A percentile compares a stretch with the other conserved stretches of the same genome.
Conservation (phyloP, 495 filamentous ascomycete species). For the Aspergillus avenaceus region DNA sequence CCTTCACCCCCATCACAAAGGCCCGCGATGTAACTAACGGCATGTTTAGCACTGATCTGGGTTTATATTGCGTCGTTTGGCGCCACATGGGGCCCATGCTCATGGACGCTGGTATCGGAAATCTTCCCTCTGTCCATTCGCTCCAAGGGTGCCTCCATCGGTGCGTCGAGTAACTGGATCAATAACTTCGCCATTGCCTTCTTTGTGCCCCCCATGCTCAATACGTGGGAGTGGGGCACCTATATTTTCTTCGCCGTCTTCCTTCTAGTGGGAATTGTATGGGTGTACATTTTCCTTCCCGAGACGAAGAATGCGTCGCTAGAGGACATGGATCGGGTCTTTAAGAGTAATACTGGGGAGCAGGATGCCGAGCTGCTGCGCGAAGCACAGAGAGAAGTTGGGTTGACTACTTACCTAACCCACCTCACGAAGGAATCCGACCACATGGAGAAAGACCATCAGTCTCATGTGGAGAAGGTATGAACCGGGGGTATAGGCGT, state of each 20-base stretch:
- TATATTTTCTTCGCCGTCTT: conserved; percentile 42
- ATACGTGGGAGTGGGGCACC: conserved; percentile 42
- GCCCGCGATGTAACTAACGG: neutral
- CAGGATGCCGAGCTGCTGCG: conserved; percentile 29
- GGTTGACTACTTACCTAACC: conserved; percentile 4
- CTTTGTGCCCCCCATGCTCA: conserved; percentile 45
- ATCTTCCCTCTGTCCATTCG: conserved; percentile 46
- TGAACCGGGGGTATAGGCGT: neutral
- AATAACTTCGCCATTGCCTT: conserved; percentile 48
- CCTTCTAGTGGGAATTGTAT: conserved; percentile 31
- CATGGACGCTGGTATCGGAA: conserved; percentile 27
- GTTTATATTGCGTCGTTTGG: conserved; percentile 52
- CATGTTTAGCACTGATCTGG: conserved; percentile 23
- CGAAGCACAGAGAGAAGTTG: conserved; percentile 27
- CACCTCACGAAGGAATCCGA: neutral
- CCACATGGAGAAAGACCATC: neutral
- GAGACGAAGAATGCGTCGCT: conserved; percentile 63
- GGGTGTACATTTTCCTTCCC: conserved; percentile 46
- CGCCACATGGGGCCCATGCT: conserved; percentile 52
- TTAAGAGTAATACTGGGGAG: conserved; percentile 34
- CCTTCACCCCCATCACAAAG: neutral
- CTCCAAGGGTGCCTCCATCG: conserved; percentile 39
- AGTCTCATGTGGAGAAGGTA: neutral
- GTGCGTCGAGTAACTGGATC: conserved; percentile 44
- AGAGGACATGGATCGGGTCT: conserved; percentile 59